Base-by-base conservation (phyloP, 1,284 basidiomycete genomes). In the Neonothopanus nambi region DNA sequence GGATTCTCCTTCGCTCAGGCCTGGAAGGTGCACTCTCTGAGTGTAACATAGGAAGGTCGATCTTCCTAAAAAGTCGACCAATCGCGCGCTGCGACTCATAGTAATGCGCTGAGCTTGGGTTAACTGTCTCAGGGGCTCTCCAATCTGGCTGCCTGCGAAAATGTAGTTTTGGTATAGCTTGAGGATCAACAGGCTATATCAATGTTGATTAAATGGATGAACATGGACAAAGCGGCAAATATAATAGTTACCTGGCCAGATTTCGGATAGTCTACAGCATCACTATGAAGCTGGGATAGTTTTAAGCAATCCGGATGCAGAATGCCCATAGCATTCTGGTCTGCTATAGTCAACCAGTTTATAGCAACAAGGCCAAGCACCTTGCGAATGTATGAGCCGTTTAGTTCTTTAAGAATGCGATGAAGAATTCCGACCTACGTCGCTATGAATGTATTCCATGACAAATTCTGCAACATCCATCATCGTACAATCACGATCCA, bases 401-500 rank as follows among this genome's bases (percentile, higher is more conserved):
- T 55, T 49, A 41, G 23, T 26, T 15, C 30, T 5, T 3, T 51
- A 36, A 43, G 37, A 33, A 56, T 57, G 61, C 55, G 42, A 39
- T 7, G 8, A 13, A 24, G 18, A 36, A 30, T 28, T 7, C 35
- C 28, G 3, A 59, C 76, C 51, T 55, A 85, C 81, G 64, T 89
- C 85, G 48, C 78, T 84, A 59, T 74, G 81, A 57, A 88, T 85
- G 56, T 82, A 90, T 54, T 89, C 84, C 48, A 86, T 75, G 13
- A 91, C 80, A 62, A 91, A 91, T 44, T 89, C 81, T 1, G 82
- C 84, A 2, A 90, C 84, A 67, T 87, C 91, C 15, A 64, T 70
- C 74, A 85, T 87, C 9, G 76, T 88, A 65, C 80, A 84, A 33
- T 71, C 76, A 26, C 78, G 77, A 40, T 76, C 64, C 1, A 90